Evolutionary conservation across 2,329 filamentous ascomycete genomes (phyloP), one percentile per base, ranked within the genome.

Genomic region (Colletotrichum sp.): DNA sequence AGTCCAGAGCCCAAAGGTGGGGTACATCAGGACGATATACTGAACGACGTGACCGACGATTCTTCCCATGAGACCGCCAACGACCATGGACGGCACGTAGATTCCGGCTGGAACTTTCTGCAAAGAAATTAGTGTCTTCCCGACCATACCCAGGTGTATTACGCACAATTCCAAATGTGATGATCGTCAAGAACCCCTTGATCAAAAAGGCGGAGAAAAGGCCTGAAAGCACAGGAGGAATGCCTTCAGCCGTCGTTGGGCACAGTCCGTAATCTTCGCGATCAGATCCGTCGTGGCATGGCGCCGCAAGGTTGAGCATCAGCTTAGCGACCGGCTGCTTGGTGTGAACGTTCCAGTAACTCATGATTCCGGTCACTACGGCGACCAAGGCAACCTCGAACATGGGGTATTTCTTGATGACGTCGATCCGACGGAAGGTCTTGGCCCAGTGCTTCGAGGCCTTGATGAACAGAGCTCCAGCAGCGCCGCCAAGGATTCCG

Each of bases 11-110:
- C 91, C 87, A 81, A 93, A 94, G 70, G 92, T 85, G 0, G 95
- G 94, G 80, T 93, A 94, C 34, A 89, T 90, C 72, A 97, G 88
- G 8, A 96, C 95, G 68, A 95, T 84, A 85, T 94, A 96, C 82
- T 98, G 96, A 1, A 96, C 92, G 8, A 93, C 84, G 83, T 98
- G 97, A 2, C 97, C 97, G 15, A 98, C 91, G 60, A 97, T 93
- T 9, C 96, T 93, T 34, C 96, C 96, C 87, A 98, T 93, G 21
- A 99, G 87, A 81, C 97, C 97, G 78, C 97, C 97, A 21, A 98
- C 95, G 32, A 98, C 97, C 97, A 99, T 99, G 80, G 96, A 98
- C 5, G 97, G 97, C 3, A 99, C 96, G 80, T 99, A 99, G 79
- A 99, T 98, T 77, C 97, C 97, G 1, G 96, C 96, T 12, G 97